Conservation (phyloP, 441 rosid species). For the Arabidopsis hybrid region DNA sequence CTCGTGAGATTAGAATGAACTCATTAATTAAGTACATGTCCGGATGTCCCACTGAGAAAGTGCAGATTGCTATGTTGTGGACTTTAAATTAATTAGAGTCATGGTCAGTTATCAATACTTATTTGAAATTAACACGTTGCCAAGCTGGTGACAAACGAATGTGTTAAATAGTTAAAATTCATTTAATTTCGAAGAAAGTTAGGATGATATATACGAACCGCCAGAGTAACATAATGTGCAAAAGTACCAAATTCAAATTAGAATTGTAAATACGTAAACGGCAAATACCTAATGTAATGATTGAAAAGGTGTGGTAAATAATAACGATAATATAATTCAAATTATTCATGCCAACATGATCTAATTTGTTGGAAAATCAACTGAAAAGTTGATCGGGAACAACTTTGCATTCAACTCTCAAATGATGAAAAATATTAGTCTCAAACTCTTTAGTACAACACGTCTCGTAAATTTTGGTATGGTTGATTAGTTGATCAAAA, state of each 20-base stretch:
- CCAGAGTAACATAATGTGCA: conserved; percentile 5
- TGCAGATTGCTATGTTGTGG: background rate
- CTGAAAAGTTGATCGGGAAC: background rate
- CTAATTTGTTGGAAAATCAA: background rate
- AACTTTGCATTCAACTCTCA: background rate
- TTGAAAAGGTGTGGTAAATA: background rate
- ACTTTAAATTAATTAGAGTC: conserved; percentile 4
- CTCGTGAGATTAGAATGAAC: background rate
- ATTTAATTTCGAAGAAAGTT: background rate
- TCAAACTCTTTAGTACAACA: background rate
- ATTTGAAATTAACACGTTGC: conserved; percentile 18
- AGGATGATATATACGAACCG: background rate
- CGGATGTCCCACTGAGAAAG: conserved; percentile 1
- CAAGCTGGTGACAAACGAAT: conserved; percentile 2
- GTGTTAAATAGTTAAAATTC: background rate
- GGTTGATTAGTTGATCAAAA: background rate
- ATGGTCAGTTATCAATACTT: conserved; percentile 9
- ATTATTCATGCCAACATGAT: background rate
- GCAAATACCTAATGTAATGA: conserved; percentile 18
- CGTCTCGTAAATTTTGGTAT: background rate
- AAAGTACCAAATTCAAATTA: conserved; percentile 28
- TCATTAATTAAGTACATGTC: background rate
- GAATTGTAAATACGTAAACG: conserved; percentile 31
- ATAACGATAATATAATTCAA: too few species aligned
- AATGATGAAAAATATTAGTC: conserved; percentile 1